Evolutionary conservation across 148 eudicot species (phyloP).

Genomic region (Arbutus unedo): DNA sequence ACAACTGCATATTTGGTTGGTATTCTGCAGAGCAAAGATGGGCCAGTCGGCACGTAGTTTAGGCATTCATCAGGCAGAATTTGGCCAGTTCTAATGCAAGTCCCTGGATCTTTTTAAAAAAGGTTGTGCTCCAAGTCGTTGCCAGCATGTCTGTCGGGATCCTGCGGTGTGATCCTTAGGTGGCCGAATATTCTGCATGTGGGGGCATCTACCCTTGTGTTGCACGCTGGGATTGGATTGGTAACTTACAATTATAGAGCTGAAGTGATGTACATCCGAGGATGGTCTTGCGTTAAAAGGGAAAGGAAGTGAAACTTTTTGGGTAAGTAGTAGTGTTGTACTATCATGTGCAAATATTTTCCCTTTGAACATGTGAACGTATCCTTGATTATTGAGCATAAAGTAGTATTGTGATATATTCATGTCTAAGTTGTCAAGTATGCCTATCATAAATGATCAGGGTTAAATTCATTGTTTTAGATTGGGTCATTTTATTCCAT

Average conservation of each 20-base stretch:
- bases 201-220: not conserved
- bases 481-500: no score
- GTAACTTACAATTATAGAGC: not conserved
- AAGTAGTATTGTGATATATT: not conserved
- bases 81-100: not conserved
- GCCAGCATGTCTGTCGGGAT: not conserved
- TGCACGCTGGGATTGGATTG: not conserved
- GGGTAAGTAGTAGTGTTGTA: not conserved
- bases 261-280: not conserved
- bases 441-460: no score
- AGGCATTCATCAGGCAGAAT: not conserved
- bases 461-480: no score
- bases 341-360: not conserved
- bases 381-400: not conserved
- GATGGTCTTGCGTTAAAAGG: not conserved
- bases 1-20: not conserved
- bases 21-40: not conserved
- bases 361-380: not conserved
- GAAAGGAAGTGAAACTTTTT: not conserved
- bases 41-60: not conserved
- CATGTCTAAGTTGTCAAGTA: no score
- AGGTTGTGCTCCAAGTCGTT: not conserved
- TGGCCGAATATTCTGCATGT: not conserved
- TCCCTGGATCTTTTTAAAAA: not conserved
- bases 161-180: not conserved